Percentiles rank a stretch among this genome's conserved stretches.
Evolutionary conservation across 805 yeast genomes (phyloP).

Genomic region (Myxozyma udenii): DNA sequence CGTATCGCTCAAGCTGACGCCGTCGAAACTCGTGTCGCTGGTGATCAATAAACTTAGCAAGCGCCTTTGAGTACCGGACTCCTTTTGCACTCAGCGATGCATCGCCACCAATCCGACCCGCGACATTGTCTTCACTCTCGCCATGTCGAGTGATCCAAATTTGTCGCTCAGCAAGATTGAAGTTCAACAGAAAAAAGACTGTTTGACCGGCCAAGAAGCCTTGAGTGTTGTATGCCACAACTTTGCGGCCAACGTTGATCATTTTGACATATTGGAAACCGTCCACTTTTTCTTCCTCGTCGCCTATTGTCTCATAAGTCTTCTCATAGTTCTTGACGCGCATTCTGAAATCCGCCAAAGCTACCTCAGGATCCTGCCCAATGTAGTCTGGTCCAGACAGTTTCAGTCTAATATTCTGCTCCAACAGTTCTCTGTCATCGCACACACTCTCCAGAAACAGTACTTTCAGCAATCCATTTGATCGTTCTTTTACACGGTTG

Average conservation of each 20-base stretch:
- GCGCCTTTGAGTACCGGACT: constrained; percentile 62
- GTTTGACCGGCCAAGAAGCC: constrained; percentile 90
- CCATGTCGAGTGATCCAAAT: constrained; percentile 96
- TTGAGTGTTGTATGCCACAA: constrained; percentile 85
- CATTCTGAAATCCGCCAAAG: constrained; percentile 76
- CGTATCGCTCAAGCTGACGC: constrained; percentile 55
- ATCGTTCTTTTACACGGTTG: constrained; percentile 35
- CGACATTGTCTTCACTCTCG: constrained; percentile 79
- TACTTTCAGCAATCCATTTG: constrained; percentile 57
- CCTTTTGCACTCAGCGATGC: constrained; percentile 80
- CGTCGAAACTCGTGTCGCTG: constrained; percentile 68
- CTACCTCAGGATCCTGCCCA: constrained; percentile 75
- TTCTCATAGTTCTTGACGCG: constrained; percentile 78
- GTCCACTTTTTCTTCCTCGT: constrained; percentile 58
- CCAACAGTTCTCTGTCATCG: constrained; percentile 72
- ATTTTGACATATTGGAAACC: constrained; percentile 84
- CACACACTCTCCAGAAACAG: constrained; percentile 84
- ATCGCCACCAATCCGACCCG: constrained; percentile 90
- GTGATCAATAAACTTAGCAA: constrained; percentile 68
- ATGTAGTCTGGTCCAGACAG: constrained; percentile 90
- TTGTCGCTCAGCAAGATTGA: constrained; percentile 83
- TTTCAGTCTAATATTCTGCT: constrained; percentile 78
- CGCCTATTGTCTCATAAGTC: constrained; percentile 89
- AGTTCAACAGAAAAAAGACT: constrained; percentile 81
- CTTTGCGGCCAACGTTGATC: constrained; percentile 94